Percentiles rank a stretch among this genome's conserved stretches.
These are phyloP conservation scores for Irpex sp. DNA, from an alignment of 1,284 basidiomycete genomes.

Conservation along the genomic window DNA sequence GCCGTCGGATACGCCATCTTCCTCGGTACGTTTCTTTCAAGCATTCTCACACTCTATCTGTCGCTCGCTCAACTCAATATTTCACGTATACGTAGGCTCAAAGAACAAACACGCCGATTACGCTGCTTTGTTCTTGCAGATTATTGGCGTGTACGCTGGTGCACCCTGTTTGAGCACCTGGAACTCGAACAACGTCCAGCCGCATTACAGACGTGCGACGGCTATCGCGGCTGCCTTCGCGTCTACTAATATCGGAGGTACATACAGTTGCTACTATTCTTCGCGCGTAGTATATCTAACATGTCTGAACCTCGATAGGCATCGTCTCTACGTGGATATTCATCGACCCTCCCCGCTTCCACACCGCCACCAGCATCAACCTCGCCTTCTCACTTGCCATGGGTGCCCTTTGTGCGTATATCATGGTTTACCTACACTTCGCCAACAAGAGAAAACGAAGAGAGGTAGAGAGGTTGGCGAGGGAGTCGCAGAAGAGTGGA, in stretches of 20 bases:
- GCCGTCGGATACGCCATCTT: not conserved
- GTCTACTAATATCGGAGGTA: not conserved
- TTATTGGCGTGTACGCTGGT: not conserved
- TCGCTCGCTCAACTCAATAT: too few species aligned
- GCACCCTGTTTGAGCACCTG: not conserved
- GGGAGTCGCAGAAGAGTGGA: not conserved
- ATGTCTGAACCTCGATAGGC: not conserved
- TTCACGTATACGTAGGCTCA: not conserved
- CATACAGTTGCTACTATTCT: not conserved
- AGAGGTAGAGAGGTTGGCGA: not conserved
- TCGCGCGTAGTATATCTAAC: not conserved
- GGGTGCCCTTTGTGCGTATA: not conserved
- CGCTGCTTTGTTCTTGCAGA: not conserved
- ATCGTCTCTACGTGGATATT: not conserved
- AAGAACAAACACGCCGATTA: not conserved
- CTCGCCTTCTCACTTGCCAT: not conserved
- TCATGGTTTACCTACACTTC: not conserved
- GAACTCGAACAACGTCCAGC: constrained; percentile 2
- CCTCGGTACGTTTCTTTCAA: too few species aligned
- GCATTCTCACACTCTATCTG: too few species aligned
- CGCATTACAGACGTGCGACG: not conserved
- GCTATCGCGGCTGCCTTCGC: not conserved
- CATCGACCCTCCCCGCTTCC: not conserved
- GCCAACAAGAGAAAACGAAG: not conserved
- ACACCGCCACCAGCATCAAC: not conserved